Conservation (phyloP, 306 rosid species). For the Rubus parviflorus region DNA sequence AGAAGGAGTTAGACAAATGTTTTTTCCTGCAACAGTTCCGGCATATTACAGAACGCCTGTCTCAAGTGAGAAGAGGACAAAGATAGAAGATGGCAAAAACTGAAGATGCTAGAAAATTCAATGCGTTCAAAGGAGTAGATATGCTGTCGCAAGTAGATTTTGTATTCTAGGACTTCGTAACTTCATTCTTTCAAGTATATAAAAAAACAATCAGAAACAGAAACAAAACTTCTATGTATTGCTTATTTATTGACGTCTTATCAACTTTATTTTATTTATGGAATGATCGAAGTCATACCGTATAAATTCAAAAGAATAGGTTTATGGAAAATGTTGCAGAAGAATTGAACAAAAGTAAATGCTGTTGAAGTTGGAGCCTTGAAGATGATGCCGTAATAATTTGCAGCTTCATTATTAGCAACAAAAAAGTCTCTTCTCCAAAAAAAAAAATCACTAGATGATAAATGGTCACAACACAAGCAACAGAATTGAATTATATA, state of each 20-base stretch:
- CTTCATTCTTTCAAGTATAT: constrained; percentile 2
- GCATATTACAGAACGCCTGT: constrained; percentile 81
- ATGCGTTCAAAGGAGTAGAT: neutral
- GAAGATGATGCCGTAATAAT: neutral
- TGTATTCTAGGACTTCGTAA: neutral
- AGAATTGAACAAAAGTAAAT: neutral
- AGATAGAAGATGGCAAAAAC: neutral
- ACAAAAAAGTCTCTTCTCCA: no score
- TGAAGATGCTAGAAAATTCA: neutral
- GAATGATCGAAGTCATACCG: neutral
- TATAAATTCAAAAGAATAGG: no score
- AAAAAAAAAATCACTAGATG: neutral
- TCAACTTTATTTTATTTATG: neutral
- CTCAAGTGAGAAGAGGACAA: constrained; percentile 18
- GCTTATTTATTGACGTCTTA: neutral
- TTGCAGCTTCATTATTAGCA: neutral
- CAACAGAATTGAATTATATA: neutral
- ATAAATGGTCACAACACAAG: neutral
- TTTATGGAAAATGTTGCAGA: neutral
- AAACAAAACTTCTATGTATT: neutral
- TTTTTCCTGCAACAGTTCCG: constrained; percentile 77
- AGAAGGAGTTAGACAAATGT: constrained; percentile 95
- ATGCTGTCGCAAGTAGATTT: neutral
- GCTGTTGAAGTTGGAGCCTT: neutral
- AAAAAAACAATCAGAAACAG: neutral